These are phyloP conservation scores for Peronospora belbahrii DNA, from an alignment of 352 stramenopile species.

Conservation along the genomic window DNA sequence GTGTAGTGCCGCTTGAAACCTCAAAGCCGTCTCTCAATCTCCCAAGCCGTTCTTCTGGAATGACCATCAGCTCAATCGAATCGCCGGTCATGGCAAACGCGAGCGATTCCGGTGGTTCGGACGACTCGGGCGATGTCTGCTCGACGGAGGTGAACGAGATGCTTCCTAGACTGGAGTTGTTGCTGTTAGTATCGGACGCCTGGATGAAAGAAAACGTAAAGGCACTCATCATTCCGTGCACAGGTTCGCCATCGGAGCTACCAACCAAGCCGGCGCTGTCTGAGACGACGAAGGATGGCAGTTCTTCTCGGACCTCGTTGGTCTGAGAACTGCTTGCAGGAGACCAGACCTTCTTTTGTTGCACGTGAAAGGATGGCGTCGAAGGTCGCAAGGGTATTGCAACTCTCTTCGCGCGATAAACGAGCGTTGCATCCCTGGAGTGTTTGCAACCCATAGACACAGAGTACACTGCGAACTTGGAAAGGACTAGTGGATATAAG, in stretches of 20 bases:
- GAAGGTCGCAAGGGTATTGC: constrained; percentile 20
- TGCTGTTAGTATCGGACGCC: constrained; percentile 34
- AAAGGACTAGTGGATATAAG: background rate
- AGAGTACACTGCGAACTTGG: constrained; percentile 6
- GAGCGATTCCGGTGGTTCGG: constrained; percentile 16
- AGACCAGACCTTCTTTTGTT: constrained; percentile 11
- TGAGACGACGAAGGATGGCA: constrained; percentile 43
- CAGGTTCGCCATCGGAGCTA: constrained; percentile 49
- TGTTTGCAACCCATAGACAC: constrained; percentile 51
- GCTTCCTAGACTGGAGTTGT: constrained; percentile 14
- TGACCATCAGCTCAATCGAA: constrained; percentile 20
- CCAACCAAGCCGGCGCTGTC: constrained; percentile 33
- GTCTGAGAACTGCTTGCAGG: constrained; percentile 16
- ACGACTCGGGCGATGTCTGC: constrained; percentile 6
- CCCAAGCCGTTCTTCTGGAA: constrained; percentile 27
- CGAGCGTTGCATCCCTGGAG: constrained; percentile 36
- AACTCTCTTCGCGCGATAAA: constrained; percentile 5
- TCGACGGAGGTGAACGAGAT: constrained; percentile 9
- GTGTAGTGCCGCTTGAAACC: constrained; percentile 1
- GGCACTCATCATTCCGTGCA: constrained; percentile 45
- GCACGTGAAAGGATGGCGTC: constrained; percentile 26
- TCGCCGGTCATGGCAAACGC: constrained; percentile 19
- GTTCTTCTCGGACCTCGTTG: constrained; percentile 29
- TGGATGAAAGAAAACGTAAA: constrained; percentile 77
- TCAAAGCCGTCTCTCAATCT: constrained; percentile 2